Percentiles rank a stretch among this genome's conserved stretches.
phyloP scores from a whole-genome alignment of 2,329 filamentous ascomycete species.

The Beauveria pseudobassiana region DNA sequence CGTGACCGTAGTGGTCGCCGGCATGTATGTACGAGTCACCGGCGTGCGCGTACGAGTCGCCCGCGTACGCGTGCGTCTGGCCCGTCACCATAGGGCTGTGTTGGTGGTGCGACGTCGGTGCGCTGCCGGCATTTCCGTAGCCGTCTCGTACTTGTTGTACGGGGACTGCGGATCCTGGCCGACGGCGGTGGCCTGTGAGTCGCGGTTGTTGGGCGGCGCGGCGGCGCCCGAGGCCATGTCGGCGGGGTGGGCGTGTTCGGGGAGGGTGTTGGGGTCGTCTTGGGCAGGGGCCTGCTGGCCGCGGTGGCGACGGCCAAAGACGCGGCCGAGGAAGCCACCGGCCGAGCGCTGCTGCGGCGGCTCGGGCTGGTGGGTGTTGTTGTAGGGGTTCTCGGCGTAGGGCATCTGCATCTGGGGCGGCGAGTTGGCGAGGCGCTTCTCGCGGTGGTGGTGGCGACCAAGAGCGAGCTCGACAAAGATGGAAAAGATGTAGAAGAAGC shows the following conservation, averaged over 20 bases:
- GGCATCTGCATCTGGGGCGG: conserved; percentile 9
- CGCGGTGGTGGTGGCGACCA: conserved; percentile 62
- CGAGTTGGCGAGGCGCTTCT: conserved; percentile 59
- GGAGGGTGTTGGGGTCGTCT: conserved; percentile 26
- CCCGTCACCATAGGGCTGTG: background rate
- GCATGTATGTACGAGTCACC: conserved; percentile 9
- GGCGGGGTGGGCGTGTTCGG: conserved; percentile 32
- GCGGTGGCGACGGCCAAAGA: conserved; percentile 22
- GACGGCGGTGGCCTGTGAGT: conserved; percentile 30
- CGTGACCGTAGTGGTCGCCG: conserved; percentile 9
- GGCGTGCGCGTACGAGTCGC: conserved; percentile 6
- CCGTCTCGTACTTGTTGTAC: conserved; percentile 20
- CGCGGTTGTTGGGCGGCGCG: conserved; percentile 28
- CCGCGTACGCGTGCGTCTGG: background rate
- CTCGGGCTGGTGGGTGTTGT: conserved; percentile 46
- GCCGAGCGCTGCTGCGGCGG: conserved; percentile 12
- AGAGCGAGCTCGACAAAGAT: conserved; percentile 62
- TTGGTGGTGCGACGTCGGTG: background rate
- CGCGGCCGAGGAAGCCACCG: conserved; percentile 26
- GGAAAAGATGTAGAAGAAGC: conserved; percentile 68
- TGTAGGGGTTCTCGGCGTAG: conserved; percentile 14
- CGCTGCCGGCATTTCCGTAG: conserved; percentile 2
- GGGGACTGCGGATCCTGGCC: conserved; percentile 20
- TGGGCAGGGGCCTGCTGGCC: conserved; percentile 9
- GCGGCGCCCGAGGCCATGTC: conserved; percentile 28